Percentiles rank a stretch among this genome's conserved stretches.
Conservation (phyloP, 306 rosid genomes). For the Vigna nakashimae region DNA sequence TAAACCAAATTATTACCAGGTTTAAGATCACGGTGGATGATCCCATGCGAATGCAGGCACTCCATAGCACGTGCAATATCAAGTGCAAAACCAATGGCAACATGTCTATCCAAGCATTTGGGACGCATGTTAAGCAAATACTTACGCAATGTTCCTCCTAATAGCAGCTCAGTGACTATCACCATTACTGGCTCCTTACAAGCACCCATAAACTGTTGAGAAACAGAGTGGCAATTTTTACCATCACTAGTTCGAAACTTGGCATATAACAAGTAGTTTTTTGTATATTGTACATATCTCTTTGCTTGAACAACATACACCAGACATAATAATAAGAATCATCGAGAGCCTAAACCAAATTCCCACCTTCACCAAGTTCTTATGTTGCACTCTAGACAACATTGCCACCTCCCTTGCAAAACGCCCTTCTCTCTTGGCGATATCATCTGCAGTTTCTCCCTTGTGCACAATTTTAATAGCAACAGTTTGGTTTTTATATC, state of each 20-base stretch:
- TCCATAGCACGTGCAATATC: conserved; percentile 98
- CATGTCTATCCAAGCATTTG: conserved; percentile 76
- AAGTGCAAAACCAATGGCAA: conserved; percentile 85
- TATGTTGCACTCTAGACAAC: conserved; percentile 92
- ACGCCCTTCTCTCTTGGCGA: conserved; percentile 73
- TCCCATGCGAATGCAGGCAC: conserved; percentile 93
- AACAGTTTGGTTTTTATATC: conserved; percentile 85
- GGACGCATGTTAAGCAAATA: conserved; percentile 86
- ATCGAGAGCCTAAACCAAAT: conserved; percentile 40
- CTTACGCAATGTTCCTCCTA: conserved; percentile 86
- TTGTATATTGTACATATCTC: conserved; percentile 1
- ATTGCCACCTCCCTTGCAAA: conserved; percentile 93
- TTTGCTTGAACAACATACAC: conserved; percentile 36
- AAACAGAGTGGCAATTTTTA: conserved; percentile 46
- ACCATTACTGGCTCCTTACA: conserved; percentile 97
- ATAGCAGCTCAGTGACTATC: conserved; percentile 88
- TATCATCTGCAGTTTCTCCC: conserved; percentile 84
- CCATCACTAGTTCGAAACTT: conserved; percentile 40
- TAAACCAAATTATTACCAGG: conserved; percentile 70
- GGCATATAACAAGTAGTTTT: conserved; percentile 39
- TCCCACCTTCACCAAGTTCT: conserved; percentile 89
- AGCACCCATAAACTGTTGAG: conserved; percentile 86
- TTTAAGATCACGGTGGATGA: conserved; percentile 94
- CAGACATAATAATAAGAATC: conserved; percentile 30
- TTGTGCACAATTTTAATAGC: conserved; percentile 84